Percentiles rank a stretch among this genome's conserved stretches.
Conservation (phyloP, 2,329 filamentous ascomycete species). For the Trichophyton rubrum region DNA sequence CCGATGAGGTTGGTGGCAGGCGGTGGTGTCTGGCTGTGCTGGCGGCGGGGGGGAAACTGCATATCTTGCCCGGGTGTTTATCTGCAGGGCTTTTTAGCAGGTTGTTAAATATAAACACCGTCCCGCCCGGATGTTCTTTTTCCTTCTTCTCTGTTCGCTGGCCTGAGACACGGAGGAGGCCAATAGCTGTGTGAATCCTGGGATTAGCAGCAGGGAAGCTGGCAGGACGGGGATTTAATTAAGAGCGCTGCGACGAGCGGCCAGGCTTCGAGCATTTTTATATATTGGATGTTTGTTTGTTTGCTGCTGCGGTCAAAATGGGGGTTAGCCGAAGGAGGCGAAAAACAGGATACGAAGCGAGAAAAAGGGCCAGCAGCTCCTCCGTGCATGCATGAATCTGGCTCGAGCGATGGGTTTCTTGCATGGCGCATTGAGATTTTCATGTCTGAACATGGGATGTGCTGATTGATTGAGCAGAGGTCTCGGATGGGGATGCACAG, state of each 20-base stretch:
- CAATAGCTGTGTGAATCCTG: neutral
- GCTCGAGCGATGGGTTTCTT: neutral
- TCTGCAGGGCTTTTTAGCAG: no score
- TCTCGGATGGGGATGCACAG: neutral
- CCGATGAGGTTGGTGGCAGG: neutral
- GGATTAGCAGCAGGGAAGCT: neutral
- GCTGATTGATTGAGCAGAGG: no score
- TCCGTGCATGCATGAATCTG: neutral
- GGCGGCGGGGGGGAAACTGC: neutral
- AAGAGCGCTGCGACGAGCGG: no score
- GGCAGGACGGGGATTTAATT: neutral
- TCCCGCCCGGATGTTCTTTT: neutral
- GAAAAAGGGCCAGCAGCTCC: neutral
- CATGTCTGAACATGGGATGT: neutral
- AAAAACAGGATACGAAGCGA: neutral
- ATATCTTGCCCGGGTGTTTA: neutral
- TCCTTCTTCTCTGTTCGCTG: neutral
- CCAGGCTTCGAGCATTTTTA: neutral
- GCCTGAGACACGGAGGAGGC: neutral
- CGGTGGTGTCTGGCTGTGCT: neutral
- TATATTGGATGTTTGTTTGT: neutral
- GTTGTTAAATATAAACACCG: neutral
- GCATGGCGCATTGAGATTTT: neutral
- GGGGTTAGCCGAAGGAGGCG: neutral
- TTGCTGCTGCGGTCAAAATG: neutral